Base-by-base conservation (phyloP, 345 rosid species). In the Eucalyptus cladocalyx region DNA sequence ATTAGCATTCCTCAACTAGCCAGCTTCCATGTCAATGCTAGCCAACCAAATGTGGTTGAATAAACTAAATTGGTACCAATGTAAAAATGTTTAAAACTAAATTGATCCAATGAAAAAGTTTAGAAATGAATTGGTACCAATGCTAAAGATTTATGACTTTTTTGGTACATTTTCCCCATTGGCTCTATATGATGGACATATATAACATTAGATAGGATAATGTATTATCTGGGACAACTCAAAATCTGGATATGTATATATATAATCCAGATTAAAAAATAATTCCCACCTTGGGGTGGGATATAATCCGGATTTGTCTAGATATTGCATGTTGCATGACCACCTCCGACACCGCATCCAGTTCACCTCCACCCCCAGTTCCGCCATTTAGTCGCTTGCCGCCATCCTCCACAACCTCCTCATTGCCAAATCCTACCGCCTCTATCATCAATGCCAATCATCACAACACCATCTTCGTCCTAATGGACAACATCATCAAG, bases 321-420 rank as follows among this genome's bases (percentile, higher is more conserved):
- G 67, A 12, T 60, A 60, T 12, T 60, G 32, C 67, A 28, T 15
- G 8, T 60, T 60, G 32, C 67, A 12, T 15, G 16, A 60, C 97
- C 90, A 51, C 87, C 48, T 92, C 99, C 40, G 87, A 96, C 18
- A 88, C 88, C 69, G 97, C 2, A 97, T 96, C 50, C 99, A 97
- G 32, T 95, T 96, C 50, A 88, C 94, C 89, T 62, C n/a, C 32
- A 60, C 69, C n/a, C 12, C 30, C 0, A 18, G 56, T 51, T 17
- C 56, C 23, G 56, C 56, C 62, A 24, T 56, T 56, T 4, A 56
- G 62, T 24, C 30, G 62, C 62, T 12, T 28, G 97, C 98, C 93
- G 97, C 98, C 88, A 94, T 96, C 72, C 91, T 97, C 56, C 94
- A 95, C 91, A 95, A 97, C 88, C 94, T 97, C 6, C 92, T 97